Conservation (phyloP, 2,329 filamentous ascomycete genomes). For the Blastomyces silverae region DNA sequence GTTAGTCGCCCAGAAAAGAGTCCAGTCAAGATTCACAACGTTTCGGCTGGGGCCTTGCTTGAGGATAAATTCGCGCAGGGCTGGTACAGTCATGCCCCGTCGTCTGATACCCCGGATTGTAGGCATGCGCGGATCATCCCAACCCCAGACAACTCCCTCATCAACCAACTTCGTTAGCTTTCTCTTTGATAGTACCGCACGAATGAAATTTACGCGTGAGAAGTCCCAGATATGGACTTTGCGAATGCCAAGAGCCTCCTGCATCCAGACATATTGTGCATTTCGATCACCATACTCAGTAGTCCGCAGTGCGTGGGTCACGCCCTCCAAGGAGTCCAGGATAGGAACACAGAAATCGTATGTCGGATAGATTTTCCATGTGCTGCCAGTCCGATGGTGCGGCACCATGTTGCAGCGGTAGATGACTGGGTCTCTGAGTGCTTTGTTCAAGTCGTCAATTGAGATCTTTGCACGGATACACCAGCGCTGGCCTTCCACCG, state of each 20-base stretch:
- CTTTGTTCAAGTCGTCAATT: slow-evolving; percentile 86
- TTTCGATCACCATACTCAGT: slow-evolving; percentile 54
- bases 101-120: slow-evolving; percentile 47
- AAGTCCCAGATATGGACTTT: slow-evolving; percentile 48
- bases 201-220: slow-evolving; percentile 48
- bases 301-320: slow-evolving; percentile 59
- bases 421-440: slow-evolving; percentile 92
- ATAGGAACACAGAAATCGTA: slow-evolving; percentile 62
- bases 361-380: slow-evolving; percentile 61
- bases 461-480: slow-evolving; percentile 95
- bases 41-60: slow-evolving; percentile 38
- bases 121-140: slow-evolving; percentile 48
- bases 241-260: slow-evolving; percentile 43
- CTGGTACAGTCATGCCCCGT: slow-evolving; percentile 29
- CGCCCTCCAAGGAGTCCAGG: slow-evolving; percentile 56
- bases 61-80: slow-evolving; percentile 37
- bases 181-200: slow-evolving; percentile 46
- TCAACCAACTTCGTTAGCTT: slow-evolving; percentile 48
- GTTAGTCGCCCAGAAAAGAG: slow-evolving; percentile 47
- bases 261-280: slow-evolving; percentile 48
- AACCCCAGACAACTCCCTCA: slow-evolving; percentile 44
- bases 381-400: slow-evolving; percentile 57
- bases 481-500: slow-evolving; percentile 70
- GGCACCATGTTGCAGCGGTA: slow-evolving; percentile 76
- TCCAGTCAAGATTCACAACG: slow-evolving; percentile 39